A percentile compares a stretch with the other conserved stretches of the same genome.
Conservation (phyloP, 768 basidiomycete species). For the Boletus rex-veris region DNA sequence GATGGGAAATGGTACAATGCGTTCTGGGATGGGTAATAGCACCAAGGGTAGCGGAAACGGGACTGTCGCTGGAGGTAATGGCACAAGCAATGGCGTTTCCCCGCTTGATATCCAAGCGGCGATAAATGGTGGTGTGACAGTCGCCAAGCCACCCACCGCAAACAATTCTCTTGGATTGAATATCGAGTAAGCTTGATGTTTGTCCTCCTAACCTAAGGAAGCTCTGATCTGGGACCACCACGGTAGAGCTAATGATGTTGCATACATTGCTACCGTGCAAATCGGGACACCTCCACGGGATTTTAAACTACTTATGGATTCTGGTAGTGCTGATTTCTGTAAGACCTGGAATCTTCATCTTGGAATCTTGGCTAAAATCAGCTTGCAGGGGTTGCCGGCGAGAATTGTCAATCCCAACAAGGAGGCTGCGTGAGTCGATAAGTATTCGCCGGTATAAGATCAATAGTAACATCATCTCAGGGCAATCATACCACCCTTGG, state of each 20-base stretch:
- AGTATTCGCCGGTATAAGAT: not conserved
- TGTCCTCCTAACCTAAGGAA: not conserved
- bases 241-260: slow-evolving; percentile 47
- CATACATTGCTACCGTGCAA: slow-evolving; percentile 56
- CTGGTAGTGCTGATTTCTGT: slow-evolving; percentile 66
- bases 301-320: slow-evolving; percentile 64
- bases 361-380: not conserved
- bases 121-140: slow-evolving; percentile 38
- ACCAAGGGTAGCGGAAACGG: slow-evolving; percentile 6
- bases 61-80: slow-evolving; percentile 7
- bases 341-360: not conserved
- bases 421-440: slow-evolving; percentile 40
- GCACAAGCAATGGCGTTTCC: slow-evolving; percentile 32
- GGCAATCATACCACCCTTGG: slow-evolving; percentile 71
- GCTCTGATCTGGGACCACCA: not conserved
- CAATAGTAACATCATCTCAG: slow-evolving; percentile 31
- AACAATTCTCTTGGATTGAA: slow-evolving; percentile 61
- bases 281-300: slow-evolving; percentile 62
- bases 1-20: slow-evolving; percentile 1
- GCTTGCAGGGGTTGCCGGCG: slow-evolving; percentile 47
- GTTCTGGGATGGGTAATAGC: not conserved
- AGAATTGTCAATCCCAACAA: slow-evolving; percentile 44
- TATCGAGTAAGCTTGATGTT: slow-evolving; percentile 52
- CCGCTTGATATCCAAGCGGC: slow-evolving; percentile 37
- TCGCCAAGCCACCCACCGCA: slow-evolving; percentile 39